phyloP scores from a whole-genome alignment of 1,284 basidiomycete species.

The Ustilago xerochloae region DNA sequence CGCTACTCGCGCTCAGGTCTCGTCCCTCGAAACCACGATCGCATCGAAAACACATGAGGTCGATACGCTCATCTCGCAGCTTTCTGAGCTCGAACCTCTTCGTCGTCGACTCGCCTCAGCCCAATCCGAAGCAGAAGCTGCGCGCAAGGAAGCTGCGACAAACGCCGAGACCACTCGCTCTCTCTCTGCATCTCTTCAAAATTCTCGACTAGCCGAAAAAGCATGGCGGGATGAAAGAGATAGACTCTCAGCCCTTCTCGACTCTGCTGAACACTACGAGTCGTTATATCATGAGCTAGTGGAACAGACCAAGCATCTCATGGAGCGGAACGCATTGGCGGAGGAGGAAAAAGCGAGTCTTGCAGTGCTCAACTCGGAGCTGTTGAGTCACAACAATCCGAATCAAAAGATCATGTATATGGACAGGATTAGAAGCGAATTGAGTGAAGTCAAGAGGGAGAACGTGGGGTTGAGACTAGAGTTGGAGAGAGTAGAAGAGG shows the following conservation, averaged over 20 bases:
- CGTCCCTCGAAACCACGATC: constrained; percentile 14
- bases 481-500: constrained; percentile 25
- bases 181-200: constrained; percentile 25
- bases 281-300: constrained; percentile 36
- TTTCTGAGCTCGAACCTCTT: constrained; percentile 26
- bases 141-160: constrained; percentile 14
- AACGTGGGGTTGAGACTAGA: constrained; percentile 19
- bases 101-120: constrained; percentile 19
- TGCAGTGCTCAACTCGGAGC: constrained; percentile 37
- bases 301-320: constrained; percentile 33
- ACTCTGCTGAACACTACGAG: constrained; percentile 25
- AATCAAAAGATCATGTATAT: constrained; percentile 52
- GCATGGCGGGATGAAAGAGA: constrained; percentile 38
- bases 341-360: constrained; percentile 36
- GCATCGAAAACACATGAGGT: constrained; percentile 34
- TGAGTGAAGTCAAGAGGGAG: constrained; percentile 38
- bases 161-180: constrained; percentile 31
- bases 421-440: constrained; percentile 36
- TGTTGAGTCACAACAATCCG: constrained; percentile 46
- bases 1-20: constrained; percentile 14
- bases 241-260: constrained; percentile 26
- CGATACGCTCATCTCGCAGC: constrained; percentile 12
- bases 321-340: constrained; percentile 31
- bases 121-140: constrained; percentile 10
- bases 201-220: constrained; percentile 34